These are phyloP conservation scores for Penicillium sp. DNA, from an alignment of 2,329 filamentous ascomycete genomes.

Conservation along the genomic window DNA sequence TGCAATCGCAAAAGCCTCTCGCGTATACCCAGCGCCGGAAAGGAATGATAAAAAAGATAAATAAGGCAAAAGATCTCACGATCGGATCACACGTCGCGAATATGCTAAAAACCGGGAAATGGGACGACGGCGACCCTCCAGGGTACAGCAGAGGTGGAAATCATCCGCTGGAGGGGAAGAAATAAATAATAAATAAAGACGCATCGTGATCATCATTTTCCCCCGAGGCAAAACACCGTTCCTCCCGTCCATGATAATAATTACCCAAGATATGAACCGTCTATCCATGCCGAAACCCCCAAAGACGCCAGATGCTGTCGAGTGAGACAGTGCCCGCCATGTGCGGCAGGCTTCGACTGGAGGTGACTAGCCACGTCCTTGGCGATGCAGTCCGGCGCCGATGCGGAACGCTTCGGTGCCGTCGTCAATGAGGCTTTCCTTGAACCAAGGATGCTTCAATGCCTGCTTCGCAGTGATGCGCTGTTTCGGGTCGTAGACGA, in stretches of 20 bases:
- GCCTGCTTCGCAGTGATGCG: constrained; percentile 65
- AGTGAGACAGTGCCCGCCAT: not conserved
- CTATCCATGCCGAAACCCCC: constrained; percentile 22
- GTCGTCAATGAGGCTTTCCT: constrained; percentile 62
- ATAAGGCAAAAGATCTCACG: constrained; percentile 21
- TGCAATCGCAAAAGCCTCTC: constrained; percentile 22
- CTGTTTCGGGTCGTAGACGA: constrained; percentile 65
- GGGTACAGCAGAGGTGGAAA: not conserved
- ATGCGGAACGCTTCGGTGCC: constrained; percentile 64
- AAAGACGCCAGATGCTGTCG: constrained; percentile 18
- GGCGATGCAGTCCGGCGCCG: constrained; percentile 43
- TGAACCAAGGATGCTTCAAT: constrained; percentile 66
- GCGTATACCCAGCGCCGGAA: constrained; percentile 27
- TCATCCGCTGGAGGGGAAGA: constrained; percentile 6
- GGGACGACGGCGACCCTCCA: constrained; percentile 1
- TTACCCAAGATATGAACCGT: constrained; percentile 24
- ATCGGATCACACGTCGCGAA: constrained; percentile 1
- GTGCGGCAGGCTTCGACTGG: not conserved
- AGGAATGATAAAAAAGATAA: constrained; percentile 20
- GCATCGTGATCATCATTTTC: constrained; percentile 27
- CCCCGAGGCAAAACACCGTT: constrained; percentile 20
- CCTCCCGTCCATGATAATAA: constrained; percentile 19
- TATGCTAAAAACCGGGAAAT: constrained; percentile 7
- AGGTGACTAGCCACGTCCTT: constrained; percentile 18
- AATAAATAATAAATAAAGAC: constrained; percentile 14